Conservation (phyloP, 495 filamentous ascomycete genomes). For the Parathielavia appendiculata region DNA sequence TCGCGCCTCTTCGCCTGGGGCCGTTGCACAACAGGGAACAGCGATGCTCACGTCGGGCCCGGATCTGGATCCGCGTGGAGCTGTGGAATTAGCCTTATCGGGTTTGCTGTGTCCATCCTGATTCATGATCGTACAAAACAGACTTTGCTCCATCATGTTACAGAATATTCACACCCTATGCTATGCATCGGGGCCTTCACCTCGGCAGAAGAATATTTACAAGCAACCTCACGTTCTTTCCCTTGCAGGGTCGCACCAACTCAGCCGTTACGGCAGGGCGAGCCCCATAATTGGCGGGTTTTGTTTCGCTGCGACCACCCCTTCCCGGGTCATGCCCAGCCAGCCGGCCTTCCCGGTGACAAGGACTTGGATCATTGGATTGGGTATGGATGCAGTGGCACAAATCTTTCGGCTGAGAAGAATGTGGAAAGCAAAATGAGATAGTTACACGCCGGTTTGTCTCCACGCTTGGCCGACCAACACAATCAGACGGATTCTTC, state of each 20-base stretch:
- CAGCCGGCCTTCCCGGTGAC: background rate
- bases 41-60: background rate
- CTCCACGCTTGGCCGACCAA: background rate
- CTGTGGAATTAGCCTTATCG: background rate
- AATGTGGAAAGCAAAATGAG: too few relatives aligned
- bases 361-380: slow-evolving; percentile 1
- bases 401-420: too few relatives aligned
- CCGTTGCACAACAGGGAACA: background rate
- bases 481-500: background rate
- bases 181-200: too few relatives aligned
- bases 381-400: slow-evolving; percentile 11
- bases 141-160: too few relatives aligned
- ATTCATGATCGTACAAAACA: too few relatives aligned
- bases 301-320: background rate
- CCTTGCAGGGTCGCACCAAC: background rate
- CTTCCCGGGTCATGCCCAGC: background rate
- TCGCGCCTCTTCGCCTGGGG: slow-evolving; percentile 5
- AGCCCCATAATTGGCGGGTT: background rate
- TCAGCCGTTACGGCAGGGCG: slow-evolving; percentile 4
- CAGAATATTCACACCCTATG: too few relatives aligned
- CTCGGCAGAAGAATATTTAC: too few relatives aligned
- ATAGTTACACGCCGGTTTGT: background rate
- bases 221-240: too few relatives aligned
- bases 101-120: too few relatives aligned
- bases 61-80: background rate